Conservation (phyloP, 495 filamentous ascomycete species). For the Hypoxylon perforatum region DNA sequence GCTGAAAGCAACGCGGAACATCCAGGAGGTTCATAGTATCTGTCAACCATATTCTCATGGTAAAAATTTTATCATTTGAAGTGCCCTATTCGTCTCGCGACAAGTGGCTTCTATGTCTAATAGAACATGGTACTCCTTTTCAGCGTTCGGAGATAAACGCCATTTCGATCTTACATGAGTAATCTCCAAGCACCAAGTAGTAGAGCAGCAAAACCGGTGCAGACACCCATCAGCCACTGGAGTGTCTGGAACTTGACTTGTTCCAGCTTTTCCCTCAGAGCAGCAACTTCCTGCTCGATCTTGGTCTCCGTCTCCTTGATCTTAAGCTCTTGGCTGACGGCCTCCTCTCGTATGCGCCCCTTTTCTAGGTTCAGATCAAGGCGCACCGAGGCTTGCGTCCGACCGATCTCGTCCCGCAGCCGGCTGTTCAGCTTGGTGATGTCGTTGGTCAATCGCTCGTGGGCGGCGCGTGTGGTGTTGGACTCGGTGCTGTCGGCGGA, state of each 20-base stretch:
- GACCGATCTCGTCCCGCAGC: constrained; percentile 90
- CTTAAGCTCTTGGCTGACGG: constrained; percentile 95
- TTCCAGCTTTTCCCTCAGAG: constrained; percentile 89
- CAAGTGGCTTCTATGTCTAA: constrained; percentile 8
- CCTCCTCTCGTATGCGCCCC: constrained; percentile 95
- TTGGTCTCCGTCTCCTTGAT: constrained; percentile 98
- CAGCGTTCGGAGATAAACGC: not conserved
- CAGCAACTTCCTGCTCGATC: constrained; percentile 97
- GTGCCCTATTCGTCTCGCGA: constrained; percentile 7
- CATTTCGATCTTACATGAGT: constrained; percentile 63
- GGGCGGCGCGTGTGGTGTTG: constrained; percentile 84
- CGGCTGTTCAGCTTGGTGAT: constrained; percentile 90
- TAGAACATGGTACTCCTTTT: not conserved
- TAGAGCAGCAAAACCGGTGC: constrained; percentile 89
- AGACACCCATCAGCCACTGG: constrained; percentile 99
- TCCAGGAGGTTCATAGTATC: not conserved
- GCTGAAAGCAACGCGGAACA: no score
- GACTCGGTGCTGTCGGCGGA: constrained; percentile 91
- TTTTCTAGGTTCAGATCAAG: constrained; percentile 97
- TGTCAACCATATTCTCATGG: not conserved
- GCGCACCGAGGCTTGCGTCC: constrained; percentile 90
- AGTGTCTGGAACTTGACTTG: constrained; percentile 97
- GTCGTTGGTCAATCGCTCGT: constrained; percentile 94
- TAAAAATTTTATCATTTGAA: constrained; percentile 5
- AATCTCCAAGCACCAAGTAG: constrained; percentile 96